These are phyloP conservation scores for Tulasnella sp. DNA, from an alignment of 768 basidiomycete genomes.

Conservation along the genomic window DNA sequence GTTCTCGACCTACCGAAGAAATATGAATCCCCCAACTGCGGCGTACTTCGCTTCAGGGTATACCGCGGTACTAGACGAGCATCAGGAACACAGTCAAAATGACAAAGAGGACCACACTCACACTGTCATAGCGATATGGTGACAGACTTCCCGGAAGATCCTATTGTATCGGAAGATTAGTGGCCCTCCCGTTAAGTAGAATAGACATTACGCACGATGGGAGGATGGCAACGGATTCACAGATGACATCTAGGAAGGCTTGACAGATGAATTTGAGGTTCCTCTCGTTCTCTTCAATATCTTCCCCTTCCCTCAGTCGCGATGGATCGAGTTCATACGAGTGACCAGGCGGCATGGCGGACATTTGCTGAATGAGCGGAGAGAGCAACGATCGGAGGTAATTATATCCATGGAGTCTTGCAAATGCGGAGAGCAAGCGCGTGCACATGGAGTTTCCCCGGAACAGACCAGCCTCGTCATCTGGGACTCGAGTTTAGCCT, in stretches of 20 bases:
- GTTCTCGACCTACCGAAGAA: constrained; percentile 58
- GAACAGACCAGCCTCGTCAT: constrained; percentile 76
- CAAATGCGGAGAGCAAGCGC: constrained; percentile 81
- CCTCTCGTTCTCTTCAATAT: constrained; percentile 60
- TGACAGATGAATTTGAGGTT: constrained; percentile 70
- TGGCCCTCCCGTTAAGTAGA: background rate
- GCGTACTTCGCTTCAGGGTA: constrained; percentile 80
- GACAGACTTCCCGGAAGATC: constrained; percentile 81
- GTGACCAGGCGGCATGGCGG: constrained; percentile 63
- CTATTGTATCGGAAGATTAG: constrained; percentile 40
- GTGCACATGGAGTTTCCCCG: constrained; percentile 83
- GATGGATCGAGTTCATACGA: constrained; percentile 74
- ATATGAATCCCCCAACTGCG: constrained; percentile 86
- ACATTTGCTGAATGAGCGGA: constrained; percentile 73
- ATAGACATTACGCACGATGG: constrained; percentile 59
- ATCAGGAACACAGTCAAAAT: constrained; percentile 27
- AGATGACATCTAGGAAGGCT: constrained; percentile 70
- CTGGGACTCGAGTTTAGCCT: constrained; percentile 41
- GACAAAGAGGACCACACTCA: constrained; percentile 41
- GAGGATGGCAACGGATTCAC: constrained; percentile 61
- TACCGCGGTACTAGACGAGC: constrained; percentile 46
- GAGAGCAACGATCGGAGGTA: constrained; percentile 77
- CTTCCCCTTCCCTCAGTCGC: constrained; percentile 46
- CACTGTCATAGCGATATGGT: constrained; percentile 75
- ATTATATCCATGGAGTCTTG: constrained; percentile 84